Conservation (phyloP, 768 basidiomycete genomes). For the Plicaturopsis crispa region DNA sequence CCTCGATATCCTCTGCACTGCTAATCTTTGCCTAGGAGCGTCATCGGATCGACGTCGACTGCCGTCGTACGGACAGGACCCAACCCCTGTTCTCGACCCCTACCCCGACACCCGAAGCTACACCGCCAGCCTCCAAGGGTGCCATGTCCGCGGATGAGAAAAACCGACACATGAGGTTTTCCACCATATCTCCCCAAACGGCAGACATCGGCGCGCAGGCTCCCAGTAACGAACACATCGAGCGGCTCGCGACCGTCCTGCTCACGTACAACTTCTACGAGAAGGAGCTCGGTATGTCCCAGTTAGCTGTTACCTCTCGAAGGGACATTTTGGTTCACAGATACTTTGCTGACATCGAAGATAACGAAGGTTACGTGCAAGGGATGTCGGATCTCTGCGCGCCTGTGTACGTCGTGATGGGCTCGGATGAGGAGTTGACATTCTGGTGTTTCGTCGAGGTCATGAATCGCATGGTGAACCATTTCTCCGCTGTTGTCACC, state of each 20-base stretch:
- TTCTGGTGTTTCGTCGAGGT: constrained; percentile 96
- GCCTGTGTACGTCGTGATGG: constrained; percentile 89
- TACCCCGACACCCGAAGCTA: constrained; percentile 18
- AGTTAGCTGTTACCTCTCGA: constrained; percentile 1
- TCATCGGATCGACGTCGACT: constrained; percentile 96
- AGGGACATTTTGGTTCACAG: neutral
- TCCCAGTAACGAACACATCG: constrained; percentile 86
- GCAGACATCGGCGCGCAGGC: constrained; percentile 80
- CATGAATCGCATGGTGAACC: constrained; percentile 89
- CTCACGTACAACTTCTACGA: constrained; percentile 90
- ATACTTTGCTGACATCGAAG: constrained; percentile 10
- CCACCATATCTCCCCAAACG: constrained; percentile 68
- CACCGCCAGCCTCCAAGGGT: constrained; percentile 19
- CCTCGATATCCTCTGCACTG: constrained; percentile 3
- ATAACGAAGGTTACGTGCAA: constrained; percentile 81
- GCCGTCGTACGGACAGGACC: constrained; percentile 90
- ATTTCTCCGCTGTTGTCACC: neutral
- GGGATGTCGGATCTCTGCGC: constrained; percentile 97
- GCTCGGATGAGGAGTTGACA: constrained; percentile 80
- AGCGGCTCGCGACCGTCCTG: constrained; percentile 77
- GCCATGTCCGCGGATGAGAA: constrained; percentile 43
- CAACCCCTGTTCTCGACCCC: constrained; percentile 76
- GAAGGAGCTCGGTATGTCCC: constrained; percentile 69
- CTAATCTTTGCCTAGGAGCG: constrained; percentile 46
- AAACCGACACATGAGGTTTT: constrained; percentile 44